These are phyloP conservation scores for Hypsizygus marmoreus DNA, from an alignment of 768 basidiomycete species.

Conservation along the genomic window DNA sequence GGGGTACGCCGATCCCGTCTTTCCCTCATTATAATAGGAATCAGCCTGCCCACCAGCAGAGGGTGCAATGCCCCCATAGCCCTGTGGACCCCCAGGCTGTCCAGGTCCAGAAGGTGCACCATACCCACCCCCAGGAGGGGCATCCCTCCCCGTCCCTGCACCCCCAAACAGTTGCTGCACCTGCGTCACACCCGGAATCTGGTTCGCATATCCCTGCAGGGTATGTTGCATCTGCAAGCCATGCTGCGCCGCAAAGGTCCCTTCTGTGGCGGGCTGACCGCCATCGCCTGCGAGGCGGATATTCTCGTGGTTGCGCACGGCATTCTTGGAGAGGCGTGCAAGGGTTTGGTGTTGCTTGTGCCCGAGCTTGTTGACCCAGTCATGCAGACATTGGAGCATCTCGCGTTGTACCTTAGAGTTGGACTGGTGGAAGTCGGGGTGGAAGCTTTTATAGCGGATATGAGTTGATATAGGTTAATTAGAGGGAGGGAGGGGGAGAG, in stretches of 20 bases:
- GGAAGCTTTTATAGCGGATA: conserved; percentile 58
- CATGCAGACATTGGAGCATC: conserved; percentile 70
- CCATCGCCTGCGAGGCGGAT: conserved; percentile 59
- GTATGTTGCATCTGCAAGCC: conserved; percentile 52
- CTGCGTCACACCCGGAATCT: conserved; percentile 50
- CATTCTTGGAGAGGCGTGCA: conserved; percentile 59
- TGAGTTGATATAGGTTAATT: background rate
- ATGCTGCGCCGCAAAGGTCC: conserved; percentile 47
- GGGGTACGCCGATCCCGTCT: conserved; percentile 6
- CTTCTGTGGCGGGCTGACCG: conserved; percentile 45
- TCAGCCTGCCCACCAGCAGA: conserved; percentile 28
- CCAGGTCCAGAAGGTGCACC: conserved; percentile 8
- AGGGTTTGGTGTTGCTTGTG: conserved; percentile 49
- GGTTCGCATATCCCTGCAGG: conserved; percentile 44
- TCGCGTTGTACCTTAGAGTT: conserved; percentile 69
- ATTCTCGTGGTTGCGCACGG: conserved; percentile 75
- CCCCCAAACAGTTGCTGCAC: conserved; percentile 42
- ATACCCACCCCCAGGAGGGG: conserved; percentile 11
- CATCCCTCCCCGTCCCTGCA: conserved; percentile 22
- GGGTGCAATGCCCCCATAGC: conserved; percentile 1
- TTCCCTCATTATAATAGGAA: conserved; percentile 27
- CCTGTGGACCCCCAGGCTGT: conserved; percentile 1
- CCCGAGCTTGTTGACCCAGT: conserved; percentile 60
- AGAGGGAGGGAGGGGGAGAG: background rate
- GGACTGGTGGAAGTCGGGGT: conserved; percentile 76